phyloP scores from a whole-genome alignment of 2,329 filamentous ascomycete species.

The Venturia nashicola region DNA sequence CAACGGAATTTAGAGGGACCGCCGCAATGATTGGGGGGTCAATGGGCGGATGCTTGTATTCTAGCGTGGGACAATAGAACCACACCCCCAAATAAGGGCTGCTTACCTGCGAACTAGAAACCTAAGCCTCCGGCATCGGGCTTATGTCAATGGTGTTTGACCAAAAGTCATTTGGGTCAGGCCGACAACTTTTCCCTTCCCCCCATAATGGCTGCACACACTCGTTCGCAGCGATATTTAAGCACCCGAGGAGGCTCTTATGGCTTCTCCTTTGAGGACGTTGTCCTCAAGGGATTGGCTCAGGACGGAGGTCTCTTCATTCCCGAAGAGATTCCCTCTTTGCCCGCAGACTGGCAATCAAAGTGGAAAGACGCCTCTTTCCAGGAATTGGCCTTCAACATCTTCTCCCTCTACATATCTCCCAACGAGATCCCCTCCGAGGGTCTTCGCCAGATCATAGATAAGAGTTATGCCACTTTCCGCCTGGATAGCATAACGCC shows the following conservation, averaged over 20 bases:
- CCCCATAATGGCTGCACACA: slow-evolving; percentile 30
- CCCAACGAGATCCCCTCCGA: slow-evolving; percentile 64
- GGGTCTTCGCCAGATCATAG: slow-evolving; percentile 74
- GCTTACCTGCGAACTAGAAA: no score
- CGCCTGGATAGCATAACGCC: slow-evolving; percentile 68
- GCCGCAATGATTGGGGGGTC: no score
- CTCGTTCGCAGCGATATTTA: slow-evolving; percentile 47
- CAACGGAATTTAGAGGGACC: no score
- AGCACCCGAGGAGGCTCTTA: slow-evolving; percentile 52
- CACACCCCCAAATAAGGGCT: no score
- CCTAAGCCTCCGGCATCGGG: not conserved
- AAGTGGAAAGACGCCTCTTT: slow-evolving; percentile 70
- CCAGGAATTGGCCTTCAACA: slow-evolving; percentile 67
- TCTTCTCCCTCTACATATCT: slow-evolving; percentile 83
- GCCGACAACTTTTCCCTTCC: not conserved
- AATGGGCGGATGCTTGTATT: no score
- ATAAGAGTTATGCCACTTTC: slow-evolving; percentile 81
- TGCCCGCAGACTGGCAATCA: slow-evolving; percentile 51
- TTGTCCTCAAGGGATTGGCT: slow-evolving; percentile 79
- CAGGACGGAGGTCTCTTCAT: slow-evolving; percentile 82
- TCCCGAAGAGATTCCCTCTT: slow-evolving; percentile 63
- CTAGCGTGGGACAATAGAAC: no score
- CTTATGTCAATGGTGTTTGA: not conserved
- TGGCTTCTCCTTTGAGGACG: slow-evolving; percentile 76
- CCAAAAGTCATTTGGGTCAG: not conserved